These are phyloP conservation scores for Terfezia boudieri DNA, from an alignment of 495 filamentous ascomycete genomes.

Conservation along the genomic window DNA sequence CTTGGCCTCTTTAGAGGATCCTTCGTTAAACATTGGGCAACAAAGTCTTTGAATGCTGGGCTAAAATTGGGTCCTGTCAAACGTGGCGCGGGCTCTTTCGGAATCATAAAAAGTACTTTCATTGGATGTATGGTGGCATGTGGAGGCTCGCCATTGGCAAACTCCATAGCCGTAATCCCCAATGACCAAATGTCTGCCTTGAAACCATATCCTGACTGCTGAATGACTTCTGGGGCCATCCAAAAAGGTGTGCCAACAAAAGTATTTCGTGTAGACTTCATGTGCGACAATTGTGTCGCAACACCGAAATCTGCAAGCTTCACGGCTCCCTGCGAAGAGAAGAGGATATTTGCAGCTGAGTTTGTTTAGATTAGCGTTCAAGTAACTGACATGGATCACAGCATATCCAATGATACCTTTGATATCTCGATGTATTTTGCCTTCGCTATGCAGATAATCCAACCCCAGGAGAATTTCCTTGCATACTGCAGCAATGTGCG, in stretches of 20 bases:
- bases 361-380: slow-evolving; percentile 9
- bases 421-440: slow-evolving; percentile 91
- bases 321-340: slow-evolving; percentile 76
- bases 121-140: slow-evolving; percentile 96
- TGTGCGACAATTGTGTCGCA: slow-evolving; percentile 85
- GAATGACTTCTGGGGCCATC: slow-evolving; percentile 99
- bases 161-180: slow-evolving; percentile 88
- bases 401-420: slow-evolving; percentile 43
- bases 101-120: slow-evolving; percentile 94
- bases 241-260: slow-evolving; percentile 98
- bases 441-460: slow-evolving; percentile 81
- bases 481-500: slow-evolving; percentile 85
- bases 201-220: slow-evolving; percentile 92
- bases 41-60: slow-evolving; percentile 82
- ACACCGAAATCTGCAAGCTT: slow-evolving; percentile 97
- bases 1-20: slow-evolving; percentile 74
- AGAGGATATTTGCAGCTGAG: slow-evolving; percentile 67
- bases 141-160: slow-evolving; percentile 81
- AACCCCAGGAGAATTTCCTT: slow-evolving; percentile 72
- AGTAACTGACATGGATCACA: slow-evolving; percentile 2
- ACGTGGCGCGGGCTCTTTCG: slow-evolving; percentile 71
- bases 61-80: slow-evolving; percentile 62
- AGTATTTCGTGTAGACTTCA: slow-evolving; percentile 99
- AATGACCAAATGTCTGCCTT: slow-evolving; percentile 98
- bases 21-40: slow-evolving; percentile 64